phyloP scores from a whole-genome alignment of 2,329 filamentous ascomycete species.

The Sporothrix mexicana region DNA sequence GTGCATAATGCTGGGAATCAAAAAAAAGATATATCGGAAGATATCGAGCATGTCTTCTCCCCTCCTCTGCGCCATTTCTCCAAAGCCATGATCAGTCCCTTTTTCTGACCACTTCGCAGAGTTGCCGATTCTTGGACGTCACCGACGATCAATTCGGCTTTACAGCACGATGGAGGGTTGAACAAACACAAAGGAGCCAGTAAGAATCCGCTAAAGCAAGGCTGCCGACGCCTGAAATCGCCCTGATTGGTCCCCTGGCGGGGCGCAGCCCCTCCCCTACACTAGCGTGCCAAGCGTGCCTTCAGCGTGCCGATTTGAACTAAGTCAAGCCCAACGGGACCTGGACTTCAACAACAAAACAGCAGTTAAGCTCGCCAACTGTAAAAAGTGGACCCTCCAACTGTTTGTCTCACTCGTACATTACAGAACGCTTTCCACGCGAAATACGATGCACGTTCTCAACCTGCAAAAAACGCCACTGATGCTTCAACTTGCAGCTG shows the following conservation, averaged over 20 bases:
- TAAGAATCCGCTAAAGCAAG: conserved; percentile 10
- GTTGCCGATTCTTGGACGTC: background rate
- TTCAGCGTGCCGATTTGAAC: background rate
- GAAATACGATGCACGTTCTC: background rate
- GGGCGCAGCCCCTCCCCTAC: conserved; percentile 19
- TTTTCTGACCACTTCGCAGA: background rate
- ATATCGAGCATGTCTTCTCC: too few relatives aligned
- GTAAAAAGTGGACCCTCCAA: background rate
- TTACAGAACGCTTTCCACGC: too few relatives aligned
- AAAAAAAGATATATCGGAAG: background rate
- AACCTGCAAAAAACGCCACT: background rate
- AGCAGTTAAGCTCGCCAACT: background rate
- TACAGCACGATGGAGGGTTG: conserved; percentile 19
- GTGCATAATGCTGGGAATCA: background rate
- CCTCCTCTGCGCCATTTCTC: conserved; percentile 17
- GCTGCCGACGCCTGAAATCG: background rate
- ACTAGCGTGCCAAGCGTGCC: conserved; percentile 22
- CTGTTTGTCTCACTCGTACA: too few relatives aligned
- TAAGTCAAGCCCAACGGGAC: background rate
- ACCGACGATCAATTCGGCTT: conserved; percentile 19
- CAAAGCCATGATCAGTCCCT: background rate
- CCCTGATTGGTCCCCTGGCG: conserved; percentile 22
- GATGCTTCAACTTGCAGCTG: too few relatives aligned
- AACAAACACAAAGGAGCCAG: background rate
- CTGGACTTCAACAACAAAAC: background rate